phyloP scores from a whole-genome alignment of 2,329 filamentous ascomycete species.

The Fusarium heterosporum region DNA sequence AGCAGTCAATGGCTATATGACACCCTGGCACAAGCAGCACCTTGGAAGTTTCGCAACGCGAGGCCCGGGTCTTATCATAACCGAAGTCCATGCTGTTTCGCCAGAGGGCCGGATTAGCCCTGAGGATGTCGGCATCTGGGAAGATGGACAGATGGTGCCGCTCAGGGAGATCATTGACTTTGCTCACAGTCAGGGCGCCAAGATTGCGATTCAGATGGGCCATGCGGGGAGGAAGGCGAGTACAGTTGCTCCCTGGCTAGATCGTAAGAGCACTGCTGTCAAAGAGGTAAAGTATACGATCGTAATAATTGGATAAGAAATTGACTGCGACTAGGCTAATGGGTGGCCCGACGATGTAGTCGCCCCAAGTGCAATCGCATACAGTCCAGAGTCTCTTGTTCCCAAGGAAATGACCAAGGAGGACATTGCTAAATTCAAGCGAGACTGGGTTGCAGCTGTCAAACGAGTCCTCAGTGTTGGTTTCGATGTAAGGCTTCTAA shows the following conservation, averaged over 20 bases:
- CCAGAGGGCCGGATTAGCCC: constrained; percentile 79
- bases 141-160: constrained; percentile 74
- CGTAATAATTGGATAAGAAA: background rate
- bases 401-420: constrained; percentile 42
- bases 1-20: constrained; percentile 55
- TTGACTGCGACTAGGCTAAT: constrained; percentile 24
- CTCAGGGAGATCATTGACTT: constrained; percentile 72
- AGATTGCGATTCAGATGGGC: constrained; percentile 75
- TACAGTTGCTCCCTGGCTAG: constrained; percentile 47
- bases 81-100: constrained; percentile 76
- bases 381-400: constrained; percentile 34
- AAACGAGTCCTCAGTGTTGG: constrained; percentile 38
- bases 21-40: constrained; percentile 58
- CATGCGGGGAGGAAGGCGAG: constrained; percentile 74
- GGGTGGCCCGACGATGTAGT: constrained; percentile 46
- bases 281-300: constrained; percentile 30
- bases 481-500: constrained; percentile 32
- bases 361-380: constrained; percentile 39
- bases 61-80: constrained; percentile 68
- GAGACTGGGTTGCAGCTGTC: constrained; percentile 38
- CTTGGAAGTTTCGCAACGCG: constrained; percentile 53
- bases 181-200: constrained; percentile 68
- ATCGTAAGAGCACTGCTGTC: constrained; percentile 41
- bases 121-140: constrained; percentile 75
- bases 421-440: constrained; percentile 42